These are phyloP conservation scores for Erodium moschatum DNA, from an alignment of 441 rosid species.

Conservation along the genomic window DNA sequence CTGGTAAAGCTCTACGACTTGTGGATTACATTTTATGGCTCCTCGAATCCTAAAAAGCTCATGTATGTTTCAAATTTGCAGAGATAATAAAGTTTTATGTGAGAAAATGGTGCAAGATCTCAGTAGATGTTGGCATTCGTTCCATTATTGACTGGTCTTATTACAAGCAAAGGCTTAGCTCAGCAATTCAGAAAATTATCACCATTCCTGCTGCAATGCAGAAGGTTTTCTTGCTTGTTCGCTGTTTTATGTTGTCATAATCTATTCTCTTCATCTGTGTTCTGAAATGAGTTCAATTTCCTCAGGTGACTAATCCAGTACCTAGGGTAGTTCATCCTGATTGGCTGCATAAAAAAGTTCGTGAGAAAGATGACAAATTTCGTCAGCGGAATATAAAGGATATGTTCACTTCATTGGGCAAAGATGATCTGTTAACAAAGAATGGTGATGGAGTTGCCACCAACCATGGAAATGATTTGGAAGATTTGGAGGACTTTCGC, in stretches of 20 bases:
- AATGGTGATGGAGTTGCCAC: slow-evolving; percentile 20
- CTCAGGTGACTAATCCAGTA: slow-evolving; percentile 88
- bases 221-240: slow-evolving; percentile 51
- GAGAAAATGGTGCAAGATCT: slow-evolving; percentile 90
- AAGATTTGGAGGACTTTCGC: slow-evolving; percentile 79
- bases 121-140: slow-evolving; percentile 62
- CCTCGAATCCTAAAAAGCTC: slow-evolving; percentile 19
- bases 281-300: slow-evolving; percentile 24
- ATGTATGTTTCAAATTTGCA: slow-evolving; percentile 30
- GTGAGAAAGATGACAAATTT: slow-evolving; percentile 86
- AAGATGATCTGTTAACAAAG: slow-evolving; percentile 29
- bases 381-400: slow-evolving; percentile 80
- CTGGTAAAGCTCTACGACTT: slow-evolving; percentile 39
- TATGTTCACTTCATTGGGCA: slow-evolving; percentile 43
- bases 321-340: slow-evolving; percentile 98
- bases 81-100: slow-evolving; percentile 67
- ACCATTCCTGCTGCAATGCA: slow-evolving; percentile 99
- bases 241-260: slow-evolving; percentile 17
- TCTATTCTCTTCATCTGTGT: slow-evolving; percentile 17
- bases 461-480: slow-evolving; percentile 28
- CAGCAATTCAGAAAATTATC: slow-evolving; percentile 86
- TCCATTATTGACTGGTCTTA: slow-evolving; percentile 91
- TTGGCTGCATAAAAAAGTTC: slow-evolving; percentile 93
- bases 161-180: slow-evolving; percentile 87
- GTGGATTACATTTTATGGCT: slow-evolving; percentile 22